Evolutionary conservation across 768 basidiomycete genomes (phyloP).

Genomic region (Lentinula lateritia): DNA sequence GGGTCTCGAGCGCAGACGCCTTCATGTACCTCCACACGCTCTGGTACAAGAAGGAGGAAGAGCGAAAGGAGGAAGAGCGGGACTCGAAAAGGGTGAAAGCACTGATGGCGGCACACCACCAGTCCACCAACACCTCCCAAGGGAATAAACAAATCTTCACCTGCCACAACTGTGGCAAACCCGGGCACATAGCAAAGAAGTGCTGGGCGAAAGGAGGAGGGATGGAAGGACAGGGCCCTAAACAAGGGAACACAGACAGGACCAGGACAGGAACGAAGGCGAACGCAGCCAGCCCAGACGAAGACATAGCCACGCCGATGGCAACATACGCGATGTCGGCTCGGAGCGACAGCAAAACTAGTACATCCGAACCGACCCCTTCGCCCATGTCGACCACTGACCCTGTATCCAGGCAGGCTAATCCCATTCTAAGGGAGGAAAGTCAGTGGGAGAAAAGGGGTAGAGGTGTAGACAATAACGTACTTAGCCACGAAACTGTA

Average conservation of each 20-base stretch:
- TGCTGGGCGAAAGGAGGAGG: background rate
- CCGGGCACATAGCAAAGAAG: background rate
- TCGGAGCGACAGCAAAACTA: too few relatives aligned
- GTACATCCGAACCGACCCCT: too few relatives aligned
- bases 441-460: too few relatives aligned
- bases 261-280: too few relatives aligned
- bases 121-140: background rate
- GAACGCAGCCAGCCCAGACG: too few relatives aligned
- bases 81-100: background rate
- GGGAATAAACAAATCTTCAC: too few relatives aligned
- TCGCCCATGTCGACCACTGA: too few relatives aligned
- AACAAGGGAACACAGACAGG: background rate
- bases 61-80: background rate
- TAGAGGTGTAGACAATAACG: too few relatives aligned
- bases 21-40: background rate
- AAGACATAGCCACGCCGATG: background rate
- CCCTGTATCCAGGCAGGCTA: too few relatives aligned
- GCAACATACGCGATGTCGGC: background rate
- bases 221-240: background rate
- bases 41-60: background rate
- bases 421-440: too few relatives aligned
- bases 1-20: background rate
- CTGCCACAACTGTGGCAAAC: background rate
- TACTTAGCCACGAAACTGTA: too few relatives aligned
- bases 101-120: background rate